Base-by-base conservation (phyloP, 495 filamentous ascomycete species). In the Hyaloscypha variabilis region DNA sequence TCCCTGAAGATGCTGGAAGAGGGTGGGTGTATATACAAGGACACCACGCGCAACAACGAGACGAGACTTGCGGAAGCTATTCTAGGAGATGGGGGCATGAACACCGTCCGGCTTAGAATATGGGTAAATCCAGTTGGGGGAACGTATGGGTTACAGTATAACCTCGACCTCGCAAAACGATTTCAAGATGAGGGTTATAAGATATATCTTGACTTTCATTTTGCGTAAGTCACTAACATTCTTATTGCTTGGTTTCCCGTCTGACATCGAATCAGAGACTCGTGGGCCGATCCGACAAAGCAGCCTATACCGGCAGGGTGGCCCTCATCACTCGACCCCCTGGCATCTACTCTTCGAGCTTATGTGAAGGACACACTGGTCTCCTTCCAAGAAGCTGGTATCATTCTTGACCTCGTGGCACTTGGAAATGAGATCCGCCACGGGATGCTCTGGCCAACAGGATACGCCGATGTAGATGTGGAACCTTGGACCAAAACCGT, bases 391-490 rank as follows among this genome's bases (percentile, higher is more conserved):
- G 36, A 67, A 21, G 69, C 69, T 8, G 67, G 65, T 24, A 71
- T 81, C 29, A 64, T 72, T 6, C 72, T 81, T 24, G 62, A 71
- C 29, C 46, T 82, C 19, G 75, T 81, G 24, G 64, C 67, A 31
- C 69, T 81, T 28, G 80, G 80, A 24, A 81, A 81, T 59, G 80
- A 82, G 63, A 80, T 81, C 65, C 69, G 78, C 8, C 68, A 77
- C 34, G 80, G 80, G 0, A 75, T 82, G 69, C 76, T 82, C 17
- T 81, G 78, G 75, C 80, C 80, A 5, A 55, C 72, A 0, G 80
- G 79, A 6, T 63, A 77, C 24, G 71, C 76, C 2, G 72, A 78
- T 58, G 72, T 75, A 24, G 69, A 77, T 64, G 67, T 70, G 42
- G 36, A 67, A 51, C 71, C 75, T 14, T 56, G 57, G 61, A 31